Conservation (phyloP, 139 green algal genomes). For the Chlamydomonas eustigma region DNA sequence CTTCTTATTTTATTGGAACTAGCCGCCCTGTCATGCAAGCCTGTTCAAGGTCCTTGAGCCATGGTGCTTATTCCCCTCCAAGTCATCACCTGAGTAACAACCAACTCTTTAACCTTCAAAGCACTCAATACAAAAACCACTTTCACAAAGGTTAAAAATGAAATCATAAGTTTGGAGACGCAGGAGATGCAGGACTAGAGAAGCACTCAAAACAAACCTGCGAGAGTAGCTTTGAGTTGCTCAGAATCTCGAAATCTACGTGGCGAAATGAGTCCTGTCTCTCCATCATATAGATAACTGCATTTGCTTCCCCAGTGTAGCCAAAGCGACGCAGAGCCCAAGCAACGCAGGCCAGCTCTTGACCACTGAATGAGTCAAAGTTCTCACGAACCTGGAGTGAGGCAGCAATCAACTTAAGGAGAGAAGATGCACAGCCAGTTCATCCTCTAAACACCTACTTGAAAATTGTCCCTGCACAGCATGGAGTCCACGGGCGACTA, state of each 20-base stretch:
- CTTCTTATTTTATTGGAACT: too few species aligned
- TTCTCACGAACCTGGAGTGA: constrained; percentile 37
- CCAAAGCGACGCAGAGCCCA: constrained; percentile 44
- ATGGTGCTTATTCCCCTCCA: too few species aligned
- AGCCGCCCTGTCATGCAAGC: too few species aligned
- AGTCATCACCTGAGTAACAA: too few species aligned
- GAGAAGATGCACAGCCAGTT: neutral
- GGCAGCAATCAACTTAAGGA: neutral
- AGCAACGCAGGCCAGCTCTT: constrained; percentile 44
- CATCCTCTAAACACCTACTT: neutral
- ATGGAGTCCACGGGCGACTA: neutral
- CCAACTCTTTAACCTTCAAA: too few species aligned
- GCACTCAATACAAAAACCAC: too few species aligned
- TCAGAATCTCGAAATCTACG: constrained; percentile 41
- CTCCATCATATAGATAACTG: constrained; percentile 43
- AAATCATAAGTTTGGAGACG: too few species aligned
- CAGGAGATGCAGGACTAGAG: too few species aligned
- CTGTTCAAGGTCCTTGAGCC: too few species aligned
- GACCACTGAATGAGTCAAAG: constrained; percentile 38
- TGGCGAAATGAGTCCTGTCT: constrained; percentile 34
- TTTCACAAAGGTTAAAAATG: too few species aligned
- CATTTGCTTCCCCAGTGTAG: constrained; percentile 29
- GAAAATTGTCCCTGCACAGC: neutral
- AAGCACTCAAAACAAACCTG: constrained; percentile 36
- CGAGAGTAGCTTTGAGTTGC: constrained; percentile 36